Evolutionary conservation across 805 yeast genomes (phyloP), one percentile per base, ranked within the genome.

Genomic region (Yarrowia bubula): DNA sequence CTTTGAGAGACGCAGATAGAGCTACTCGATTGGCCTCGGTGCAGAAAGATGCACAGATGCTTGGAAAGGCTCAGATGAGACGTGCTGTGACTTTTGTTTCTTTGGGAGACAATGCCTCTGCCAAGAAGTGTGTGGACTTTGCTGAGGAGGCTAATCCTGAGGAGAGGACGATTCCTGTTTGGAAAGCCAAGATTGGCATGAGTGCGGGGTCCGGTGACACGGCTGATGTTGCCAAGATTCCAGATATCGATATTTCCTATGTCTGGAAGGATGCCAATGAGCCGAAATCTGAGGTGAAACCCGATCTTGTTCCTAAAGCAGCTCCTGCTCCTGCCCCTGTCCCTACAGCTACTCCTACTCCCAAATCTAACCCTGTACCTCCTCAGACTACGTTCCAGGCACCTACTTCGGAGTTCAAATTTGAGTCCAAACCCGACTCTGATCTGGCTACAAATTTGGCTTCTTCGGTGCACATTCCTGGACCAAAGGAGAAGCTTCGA

Each of bases 61-160:
- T 71, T 9, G 71, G 68, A 1, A 71, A 69, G 42, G 72, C 74
- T 8, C 78, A 76, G 66, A 67, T 76, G 46, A 71, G 78, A 8
- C 67, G 78, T 31, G 76, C 73, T 6, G 71, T 75, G 33, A 70
- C 74, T 4, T 63, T 71, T 17, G 68, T 65, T 48, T 65, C 70
- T 9, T 66, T 74, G 10, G 66, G 67, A 4, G 46, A 69, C 38
- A 50, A 37, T 15, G 71, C 71, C 2, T 70, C 75, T 67, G 77
- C 78, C 7, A 43, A 62, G 15, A 8, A 55, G 6, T 68, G 69
- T 14, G 39, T 75, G 39, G 68, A 60, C 15, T 66, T 68, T 18
- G 75, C 73, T 1, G 64, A 57, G 41, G 55, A 67, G 39, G 67
- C 70, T 32, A 66, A 65, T 10, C 64, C 50, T 39, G 65, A 67